Evolutionary conservation across 2,329 filamentous ascomycete genomes (phyloP).

Genomic region (Neofusicoccum sp.): DNA sequence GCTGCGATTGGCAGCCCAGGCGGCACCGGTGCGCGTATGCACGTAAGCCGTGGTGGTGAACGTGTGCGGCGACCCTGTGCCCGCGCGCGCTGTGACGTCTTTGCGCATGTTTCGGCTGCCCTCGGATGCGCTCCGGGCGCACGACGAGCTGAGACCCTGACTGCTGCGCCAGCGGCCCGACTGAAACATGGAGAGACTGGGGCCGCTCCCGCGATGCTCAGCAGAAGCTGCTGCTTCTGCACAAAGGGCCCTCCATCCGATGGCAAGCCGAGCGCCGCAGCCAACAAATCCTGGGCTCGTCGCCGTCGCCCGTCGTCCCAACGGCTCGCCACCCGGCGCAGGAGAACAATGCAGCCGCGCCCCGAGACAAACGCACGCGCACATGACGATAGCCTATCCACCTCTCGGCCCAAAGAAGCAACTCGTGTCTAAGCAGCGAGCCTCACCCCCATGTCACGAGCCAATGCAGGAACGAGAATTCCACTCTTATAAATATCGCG

Average conservation of each 20-base stretch:
- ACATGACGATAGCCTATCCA: conserved; percentile 3
- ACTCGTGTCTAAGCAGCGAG: neutral
- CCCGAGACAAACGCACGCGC: conserved; percentile 4
- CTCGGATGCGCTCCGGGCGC: neutral
- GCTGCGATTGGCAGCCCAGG: conserved; percentile 2
- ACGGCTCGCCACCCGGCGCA: neutral
- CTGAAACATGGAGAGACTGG: conserved; percentile 7
- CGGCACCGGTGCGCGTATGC: neutral
- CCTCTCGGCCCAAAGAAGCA: neutral
- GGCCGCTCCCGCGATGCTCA: neutral
- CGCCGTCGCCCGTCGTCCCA: neutral
- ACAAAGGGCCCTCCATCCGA: neutral
- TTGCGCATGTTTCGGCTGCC: conserved; percentile 2
- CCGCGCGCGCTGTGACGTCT: conserved; percentile 6
- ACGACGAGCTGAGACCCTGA: conserved; percentile 3
- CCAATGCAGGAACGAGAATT: conserved; percentile 8
- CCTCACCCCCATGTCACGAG: conserved; percentile 10
- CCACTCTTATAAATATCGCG: neutral
- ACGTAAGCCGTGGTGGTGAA: conserved; percentile 9
- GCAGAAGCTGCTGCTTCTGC: neutral
- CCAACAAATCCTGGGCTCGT: too few relatives aligned
- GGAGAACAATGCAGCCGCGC: neutral
- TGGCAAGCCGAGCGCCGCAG: too few relatives aligned
- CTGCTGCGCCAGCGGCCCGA: neutral
- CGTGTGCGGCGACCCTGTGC: neutral